Evolutionary conservation across 2,329 filamentous ascomycete genomes (phyloP).

Genomic region (Pyrenochaeta sp.): DNA sequence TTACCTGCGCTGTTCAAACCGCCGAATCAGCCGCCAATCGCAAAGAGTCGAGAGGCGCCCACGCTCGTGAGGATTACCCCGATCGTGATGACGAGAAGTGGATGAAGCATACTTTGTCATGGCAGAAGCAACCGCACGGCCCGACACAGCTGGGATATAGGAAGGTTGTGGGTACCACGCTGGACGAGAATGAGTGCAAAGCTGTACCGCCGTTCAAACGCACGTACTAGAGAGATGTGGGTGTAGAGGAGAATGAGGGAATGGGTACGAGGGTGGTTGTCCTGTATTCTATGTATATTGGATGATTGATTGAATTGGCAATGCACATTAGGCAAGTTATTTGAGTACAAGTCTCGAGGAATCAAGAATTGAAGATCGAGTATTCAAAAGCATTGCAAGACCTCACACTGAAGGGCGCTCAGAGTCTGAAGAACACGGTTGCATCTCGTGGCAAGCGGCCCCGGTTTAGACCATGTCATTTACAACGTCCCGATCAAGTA

Average conservation of each 20-base stretch:
- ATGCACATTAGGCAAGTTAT: slow-evolving; percentile 9
- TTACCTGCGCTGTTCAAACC: slow-evolving; percentile 97
- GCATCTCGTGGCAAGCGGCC: too few species aligned
- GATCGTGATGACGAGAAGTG: slow-evolving; percentile 95
- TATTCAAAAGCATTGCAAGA: too few species aligned
- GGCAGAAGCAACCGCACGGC: slow-evolving; percentile 91
- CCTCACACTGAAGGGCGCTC: too few species aligned
- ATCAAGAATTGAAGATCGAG: too few species aligned
- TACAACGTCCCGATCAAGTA: too few species aligned
- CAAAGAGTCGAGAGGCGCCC: slow-evolving; percentile 96
- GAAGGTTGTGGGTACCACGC: slow-evolving; percentile 79
- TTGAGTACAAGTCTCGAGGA: too few species aligned
- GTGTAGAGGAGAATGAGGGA: slow-evolving; percentile 6
- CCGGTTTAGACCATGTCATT: too few species aligned
- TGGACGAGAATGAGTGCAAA: slow-evolving; percentile 97
- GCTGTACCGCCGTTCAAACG: slow-evolving; percentile 95
- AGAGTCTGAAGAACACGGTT: too few species aligned
- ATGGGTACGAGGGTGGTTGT: slow-evolving; percentile 11
- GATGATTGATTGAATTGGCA: slow-evolving; percentile 26
- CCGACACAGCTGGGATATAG: slow-evolving; percentile 88
- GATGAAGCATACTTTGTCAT: slow-evolving; percentile 99
- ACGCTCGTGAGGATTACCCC: slow-evolving; percentile 95
- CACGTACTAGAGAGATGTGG: slow-evolving; percentile 72
- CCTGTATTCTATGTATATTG: slow-evolving; percentile 50
- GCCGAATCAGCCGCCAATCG: slow-evolving; percentile 88